A percentile compares a stretch with the other conserved stretches of the same genome.
Evolutionary conservation across 2,329 filamentous ascomycete genomes (phyloP).

Genomic region (Trichoderma aggressivum): DNA sequence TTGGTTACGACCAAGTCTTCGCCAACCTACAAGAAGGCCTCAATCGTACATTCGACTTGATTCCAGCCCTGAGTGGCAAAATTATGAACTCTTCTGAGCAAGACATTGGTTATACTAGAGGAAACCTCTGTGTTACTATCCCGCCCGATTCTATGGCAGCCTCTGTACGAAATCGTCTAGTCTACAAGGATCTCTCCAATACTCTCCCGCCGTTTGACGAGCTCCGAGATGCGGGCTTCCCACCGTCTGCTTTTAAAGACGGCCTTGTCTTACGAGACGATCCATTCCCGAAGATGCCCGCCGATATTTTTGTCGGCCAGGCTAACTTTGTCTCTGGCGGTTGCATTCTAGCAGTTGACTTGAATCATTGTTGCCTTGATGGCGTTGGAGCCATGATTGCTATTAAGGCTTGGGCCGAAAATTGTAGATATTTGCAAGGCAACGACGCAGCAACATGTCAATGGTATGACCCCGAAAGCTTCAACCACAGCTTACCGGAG

Average conservation of each 20-base stretch:
- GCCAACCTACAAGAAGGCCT: conserved; percentile 34
- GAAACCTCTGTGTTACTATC: conserved; percentile 19
- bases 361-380: conserved; percentile 30
- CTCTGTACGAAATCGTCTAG: not conserved
- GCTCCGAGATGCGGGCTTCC: conserved; percentile 27
- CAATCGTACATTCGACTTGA: conserved; percentile 32
- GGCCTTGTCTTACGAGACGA: conserved; percentile 25
- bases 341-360: conserved; percentile 28
- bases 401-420: conserved; percentile 32
- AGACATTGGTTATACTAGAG: conserved; percentile 26
- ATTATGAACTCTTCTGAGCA: conserved; percentile 31
- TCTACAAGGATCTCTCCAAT: conserved; percentile 20
- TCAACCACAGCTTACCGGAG: conserved; percentile 29
- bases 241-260: conserved; percentile 29
- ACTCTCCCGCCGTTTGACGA: conserved; percentile 28
- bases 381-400: conserved; percentile 30
- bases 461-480: conserved; percentile 31
- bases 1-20: conserved; percentile 31
- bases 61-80: conserved; percentile 36
- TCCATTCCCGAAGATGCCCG: conserved; percentile 27
- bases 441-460: conserved; percentile 26
- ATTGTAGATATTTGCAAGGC: conserved; percentile 29
- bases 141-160: not conserved
- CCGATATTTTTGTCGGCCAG: conserved; percentile 30
- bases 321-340: conserved; percentile 33